phyloP scores from a whole-genome alignment of 257 asterid species.

The Fraxinus excelsior region DNA sequence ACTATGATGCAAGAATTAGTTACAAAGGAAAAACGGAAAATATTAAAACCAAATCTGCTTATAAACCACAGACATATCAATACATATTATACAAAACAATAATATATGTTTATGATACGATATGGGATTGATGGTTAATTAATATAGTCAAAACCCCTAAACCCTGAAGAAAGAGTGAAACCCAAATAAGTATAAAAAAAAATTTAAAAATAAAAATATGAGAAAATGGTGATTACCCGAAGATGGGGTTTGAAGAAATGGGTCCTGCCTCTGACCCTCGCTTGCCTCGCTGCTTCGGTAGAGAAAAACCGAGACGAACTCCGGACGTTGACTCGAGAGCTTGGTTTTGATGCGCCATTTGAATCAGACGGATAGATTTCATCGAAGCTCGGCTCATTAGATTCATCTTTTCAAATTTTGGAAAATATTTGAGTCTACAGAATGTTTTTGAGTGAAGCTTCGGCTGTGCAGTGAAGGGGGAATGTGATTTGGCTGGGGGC shows the following conservation, averaged over 20 bases:
- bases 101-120: background rate
- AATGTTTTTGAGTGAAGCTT: background rate
- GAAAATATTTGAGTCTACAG: background rate
- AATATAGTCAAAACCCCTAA: conserved; percentile 8
- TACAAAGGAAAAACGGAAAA: background rate
- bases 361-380: conserved; percentile 41
- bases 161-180: conserved; percentile 1
- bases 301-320: conserved; percentile 46
- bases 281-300: conserved; percentile 45
- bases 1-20: background rate
- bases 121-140: background rate
- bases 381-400: conserved; percentile 40
- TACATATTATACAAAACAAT: background rate
- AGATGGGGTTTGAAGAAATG: conserved; percentile 38
- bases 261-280: conserved; percentile 27
- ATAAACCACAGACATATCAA: background rate
- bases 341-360: conserved; percentile 24
- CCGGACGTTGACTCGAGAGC: conserved; percentile 24
- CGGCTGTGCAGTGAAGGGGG: background rate
- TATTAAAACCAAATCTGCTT: background rate
- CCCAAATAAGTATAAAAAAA: background rate
- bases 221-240: conserved; percentile 31
- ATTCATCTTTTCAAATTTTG: conserved; percentile 38
- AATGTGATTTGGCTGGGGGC: background rate
- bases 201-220: no score